Base-by-base conservation (phyloP, 345 rosid species). In the Firmiana major region DNA sequence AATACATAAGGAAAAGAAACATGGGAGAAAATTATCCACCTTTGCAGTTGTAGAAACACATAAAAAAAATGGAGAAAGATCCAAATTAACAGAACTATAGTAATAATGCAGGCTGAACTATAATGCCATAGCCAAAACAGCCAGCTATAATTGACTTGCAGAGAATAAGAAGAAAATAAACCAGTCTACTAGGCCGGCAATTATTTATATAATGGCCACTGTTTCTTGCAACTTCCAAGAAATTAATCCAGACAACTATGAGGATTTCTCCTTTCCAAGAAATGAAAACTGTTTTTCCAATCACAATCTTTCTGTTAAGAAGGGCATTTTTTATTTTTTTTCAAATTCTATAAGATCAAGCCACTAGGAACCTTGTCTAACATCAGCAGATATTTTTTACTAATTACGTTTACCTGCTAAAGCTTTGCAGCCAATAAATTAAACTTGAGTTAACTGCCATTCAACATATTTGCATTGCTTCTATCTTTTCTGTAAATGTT, bases 371-470 rank as follows among this genome's bases (percentile, higher is more conserved):
- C 66, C 9, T 62, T 62, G 66, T 15, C 66, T 28, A 62, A 62
- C 66, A 5, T 60, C 38, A 60, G 65, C 40, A 28, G 19, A 12
- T 13, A 62, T n/a, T n/a, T n/a, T n/a, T n/a, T n/a, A 48, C 1
- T 4, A 69, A 13, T 24, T 68, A 13, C 46, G 73, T 69, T 69
- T 69, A 69, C 73, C 57, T 46, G 38, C 73, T 69, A 69, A 69
- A 69, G 57, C 22, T 3, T 69, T 46, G 22, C 7, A 42, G 51
- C 31, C 10, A 66, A 40, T 66, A 66, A 42, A 42, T 43, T 66
- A 42, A 43, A 66, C 34, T n/a, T 10, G 71, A 13, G 21, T 66
- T 34, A 66, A 42, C 34, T 40, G 40, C 3, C 71, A 42, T 42
- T 66, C 31, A 12, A 49, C 54, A 3, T 66, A 21, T 3, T 7